phyloP scores from a whole-genome alignment of 495 filamentous ascomycete genomes.

The Penicillium steckii region DNA sequence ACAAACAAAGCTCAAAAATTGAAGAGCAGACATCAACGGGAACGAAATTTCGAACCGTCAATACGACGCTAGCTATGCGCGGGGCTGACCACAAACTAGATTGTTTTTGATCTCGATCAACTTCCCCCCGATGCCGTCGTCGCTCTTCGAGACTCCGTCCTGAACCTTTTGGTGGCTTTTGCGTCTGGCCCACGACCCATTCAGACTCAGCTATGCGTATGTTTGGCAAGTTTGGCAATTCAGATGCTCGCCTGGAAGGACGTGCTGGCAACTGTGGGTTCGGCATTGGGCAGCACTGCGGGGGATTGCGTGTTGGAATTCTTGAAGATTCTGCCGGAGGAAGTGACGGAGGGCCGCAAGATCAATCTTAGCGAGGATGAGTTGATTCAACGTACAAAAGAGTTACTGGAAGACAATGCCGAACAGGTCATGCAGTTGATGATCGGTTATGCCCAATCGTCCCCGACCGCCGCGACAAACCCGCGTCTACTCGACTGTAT shows the following conservation, averaged over 20 bases:
- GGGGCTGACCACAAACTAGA: constrained; percentile 50
- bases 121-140: constrained; percentile 72
- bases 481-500: constrained; percentile 92
- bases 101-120: constrained; percentile 82
- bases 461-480: constrained; percentile 73
- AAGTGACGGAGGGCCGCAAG: constrained; percentile 98
- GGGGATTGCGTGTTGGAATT: constrained; percentile 91
- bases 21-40: neutral
- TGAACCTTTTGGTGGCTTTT: constrained; percentile 74
- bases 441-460: constrained; percentile 86
- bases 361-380: constrained; percentile 99
- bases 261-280: constrained; percentile 77
- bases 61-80: neutral
- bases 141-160: constrained; percentile 75
- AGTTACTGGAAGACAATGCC: constrained; percentile 88
- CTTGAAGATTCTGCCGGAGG: constrained; percentile 92
- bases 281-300: constrained; percentile 71
- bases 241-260: constrained; percentile 97
- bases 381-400: constrained; percentile 72
- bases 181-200: constrained; percentile 85
- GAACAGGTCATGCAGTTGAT: constrained; percentile 79
- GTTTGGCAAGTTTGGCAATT: constrained; percentile 87
- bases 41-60: neutral
- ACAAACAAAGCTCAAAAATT: neutral
- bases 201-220: constrained; percentile 91